Conservation (phyloP, 2,329 filamentous ascomycete species). For the Fusarium kyushuense region DNA sequence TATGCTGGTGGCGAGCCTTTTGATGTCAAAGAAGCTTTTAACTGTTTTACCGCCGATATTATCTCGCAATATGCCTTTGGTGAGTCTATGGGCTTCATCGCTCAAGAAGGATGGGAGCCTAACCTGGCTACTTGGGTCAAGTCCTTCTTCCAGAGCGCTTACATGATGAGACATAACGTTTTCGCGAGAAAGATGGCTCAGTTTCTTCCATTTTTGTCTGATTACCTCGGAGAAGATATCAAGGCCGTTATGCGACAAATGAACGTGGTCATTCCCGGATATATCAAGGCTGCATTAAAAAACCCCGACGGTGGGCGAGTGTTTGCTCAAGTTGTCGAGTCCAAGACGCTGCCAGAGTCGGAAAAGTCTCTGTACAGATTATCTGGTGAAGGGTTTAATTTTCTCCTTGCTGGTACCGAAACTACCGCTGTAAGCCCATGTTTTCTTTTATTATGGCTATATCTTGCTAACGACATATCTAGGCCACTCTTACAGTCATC, state of each 20-base stretch:
- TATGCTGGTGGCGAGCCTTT: constrained; percentile 44
- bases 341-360: constrained; percentile 48
- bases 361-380: constrained; percentile 54
- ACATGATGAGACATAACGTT: constrained; percentile 51
- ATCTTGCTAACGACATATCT: not conserved
- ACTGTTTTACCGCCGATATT: constrained; percentile 56
- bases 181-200: constrained; percentile 43
- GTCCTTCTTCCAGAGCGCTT: constrained; percentile 50
- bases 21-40: constrained; percentile 53
- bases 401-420: constrained; percentile 56
- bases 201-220: constrained; percentile 16
- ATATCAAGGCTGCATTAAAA: constrained; percentile 16
- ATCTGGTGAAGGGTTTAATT: constrained; percentile 53
- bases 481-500: constrained; percentile 51
- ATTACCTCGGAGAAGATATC: constrained; percentile 29
- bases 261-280: constrained; percentile 31
- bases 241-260: constrained; percentile 35
- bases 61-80: constrained; percentile 56
- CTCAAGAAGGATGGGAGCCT: constrained; percentile 52
- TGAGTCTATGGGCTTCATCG: constrained; percentile 49
- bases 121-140: constrained; percentile 54
- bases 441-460: accelerated
- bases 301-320: constrained; percentile 28
- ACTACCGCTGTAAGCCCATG: constrained; percentile 50
- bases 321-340: constrained; percentile 37